These are phyloP conservation scores for Tillandsia fasciculata DNA, from an alignment of 176 grass and related monocot species.

Conservation along the genomic window DNA sequence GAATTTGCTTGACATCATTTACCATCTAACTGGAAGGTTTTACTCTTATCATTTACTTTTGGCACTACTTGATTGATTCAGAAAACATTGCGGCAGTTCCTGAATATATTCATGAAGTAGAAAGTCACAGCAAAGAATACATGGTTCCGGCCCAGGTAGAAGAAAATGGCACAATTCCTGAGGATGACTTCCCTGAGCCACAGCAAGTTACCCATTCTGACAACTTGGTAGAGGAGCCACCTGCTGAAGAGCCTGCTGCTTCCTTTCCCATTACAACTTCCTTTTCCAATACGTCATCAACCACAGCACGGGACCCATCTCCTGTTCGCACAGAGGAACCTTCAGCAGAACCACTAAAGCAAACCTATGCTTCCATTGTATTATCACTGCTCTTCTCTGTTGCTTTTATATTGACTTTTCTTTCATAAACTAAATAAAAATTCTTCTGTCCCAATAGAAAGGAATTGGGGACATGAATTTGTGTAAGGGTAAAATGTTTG, in stretches of 20 bases:
- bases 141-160: slow-evolving; percentile 34
- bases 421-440: background rate
- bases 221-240: slow-evolving; percentile 45
- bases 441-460: background rate
- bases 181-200: slow-evolving; percentile 47
- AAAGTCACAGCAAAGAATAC: slow-evolving; percentile 39
- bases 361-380: slow-evolving; percentile 97
- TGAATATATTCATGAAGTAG: slow-evolving; percentile 48
- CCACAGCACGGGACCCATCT: slow-evolving; percentile 8
- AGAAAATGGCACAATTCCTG: slow-evolving; percentile 37
- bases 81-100: slow-evolving; percentile 32
- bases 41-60: background rate
- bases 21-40: background rate
- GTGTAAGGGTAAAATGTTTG: background rate
- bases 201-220: slow-evolving; percentile 40
- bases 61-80: slow-evolving; percentile 1
- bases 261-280: slow-evolving; percentile 43
- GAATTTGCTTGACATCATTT: too few species aligned
- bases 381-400: background rate
- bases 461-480: background rate
- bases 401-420: background rate
- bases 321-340: slow-evolving; percentile 36
- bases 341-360: slow-evolving; percentile 60
- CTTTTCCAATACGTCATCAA: slow-evolving; percentile 24
- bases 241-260: slow-evolving; percentile 40